Evolutionary conservation across 2,329 filamentous ascomycete genomes (phyloP), one percentile per base, ranked within the genome.

Genomic region (Westerdykella aurantiaca): DNA sequence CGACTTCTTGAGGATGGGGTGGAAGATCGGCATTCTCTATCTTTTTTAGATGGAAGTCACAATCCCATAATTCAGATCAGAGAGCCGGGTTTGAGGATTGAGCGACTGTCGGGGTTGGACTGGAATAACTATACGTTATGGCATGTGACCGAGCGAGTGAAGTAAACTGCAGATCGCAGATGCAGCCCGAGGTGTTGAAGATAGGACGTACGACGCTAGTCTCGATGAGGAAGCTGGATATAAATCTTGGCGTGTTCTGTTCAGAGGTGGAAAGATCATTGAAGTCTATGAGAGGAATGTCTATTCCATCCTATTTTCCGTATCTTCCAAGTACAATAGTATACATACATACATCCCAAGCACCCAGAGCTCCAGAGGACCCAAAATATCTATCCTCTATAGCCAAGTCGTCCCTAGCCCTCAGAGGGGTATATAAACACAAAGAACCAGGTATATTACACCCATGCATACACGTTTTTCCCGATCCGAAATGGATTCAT

Each of bases 1-100:
- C 33, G 60, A 63, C 41, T 64, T 69, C 31, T 54, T 55, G 34
- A 68, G 48, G 31, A 63, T 53, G 6, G 58, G 51, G 34, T 57
- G 45, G 9, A 64, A 51, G 13, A 49, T 45, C 10, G 52, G 42
- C 64, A 68, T 68, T 33, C 14, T 41, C 7, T 4, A 31, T 7
- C 4, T 18, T 13, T 6, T 9, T 31, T 17, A n/a, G 14, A 31
- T 16, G 7, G 13, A 6, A 4, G n/a, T 10, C 25, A 12, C 9
- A 29, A 12, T 9, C 25, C 25, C 25, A 29, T 29, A 9, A 29
- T 7, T 29, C 25, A 7, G 4, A 29, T 29, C 11, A 7, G 21
- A 17, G 14, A 12, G 22, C 6, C 11, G 7, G 14, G 5, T n/a
- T 6, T 6, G 13, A 14, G 14, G 14, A 14, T 7, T 10, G n/a